phyloP scores from a whole-genome alignment of 1,139 yeast species.

The Geotrichum histeridarum region DNA sequence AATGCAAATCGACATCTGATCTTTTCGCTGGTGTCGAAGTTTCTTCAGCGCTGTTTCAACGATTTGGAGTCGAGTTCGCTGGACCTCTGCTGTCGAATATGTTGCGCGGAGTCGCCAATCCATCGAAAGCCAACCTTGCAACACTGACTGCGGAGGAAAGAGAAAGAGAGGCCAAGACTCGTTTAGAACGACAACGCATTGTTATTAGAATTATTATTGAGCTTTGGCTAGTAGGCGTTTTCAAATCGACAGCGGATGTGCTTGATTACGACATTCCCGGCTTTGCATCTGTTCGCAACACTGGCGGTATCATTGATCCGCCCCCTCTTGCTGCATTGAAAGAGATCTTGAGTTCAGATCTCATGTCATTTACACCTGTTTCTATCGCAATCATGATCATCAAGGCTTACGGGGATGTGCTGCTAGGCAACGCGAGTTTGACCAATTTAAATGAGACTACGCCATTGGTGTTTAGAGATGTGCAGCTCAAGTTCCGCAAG shows the following conservation, averaged over 20 bases:
- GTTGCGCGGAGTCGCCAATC: slow-evolving; percentile 44
- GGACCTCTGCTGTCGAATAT: slow-evolving; percentile 48
- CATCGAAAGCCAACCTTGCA: slow-evolving; percentile 34
- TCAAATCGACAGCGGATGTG: slow-evolving; percentile 25
- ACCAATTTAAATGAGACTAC: slow-evolving; percentile 1
- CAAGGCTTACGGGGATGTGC: slow-evolving; percentile 43
- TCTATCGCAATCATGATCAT: slow-evolving; percentile 48
- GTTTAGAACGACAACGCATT: slow-evolving; percentile 46
- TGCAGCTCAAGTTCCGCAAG: slow-evolving; percentile 31
- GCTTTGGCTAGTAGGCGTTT: slow-evolving; percentile 52
- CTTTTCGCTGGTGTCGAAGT: slow-evolving; percentile 61
- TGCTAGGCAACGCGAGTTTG: slow-evolving; percentile 17
- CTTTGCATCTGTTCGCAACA: slow-evolving; percentile 34
- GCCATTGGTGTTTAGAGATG: slow-evolving; percentile 24
- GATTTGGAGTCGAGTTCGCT: slow-evolving; percentile 56
- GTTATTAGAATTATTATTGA: slow-evolving; percentile 57
- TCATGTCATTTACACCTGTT: slow-evolving; percentile 41
- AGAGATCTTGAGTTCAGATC: slow-evolving; percentile 50
- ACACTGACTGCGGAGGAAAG: slow-evolving; percentile 33
- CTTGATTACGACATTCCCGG: slow-evolving; percentile 39
- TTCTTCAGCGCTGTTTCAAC: slow-evolving; percentile 68
- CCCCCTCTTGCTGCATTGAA: slow-evolving; percentile 49
- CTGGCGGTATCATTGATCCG: slow-evolving; percentile 35
- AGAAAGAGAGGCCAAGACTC: slow-evolving; percentile 45
- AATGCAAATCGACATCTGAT: slow-evolving; percentile 55